Evolutionary conservation across 169 alveolate species (phyloP).

Genomic region (Eimeria falciformis): DNA sequence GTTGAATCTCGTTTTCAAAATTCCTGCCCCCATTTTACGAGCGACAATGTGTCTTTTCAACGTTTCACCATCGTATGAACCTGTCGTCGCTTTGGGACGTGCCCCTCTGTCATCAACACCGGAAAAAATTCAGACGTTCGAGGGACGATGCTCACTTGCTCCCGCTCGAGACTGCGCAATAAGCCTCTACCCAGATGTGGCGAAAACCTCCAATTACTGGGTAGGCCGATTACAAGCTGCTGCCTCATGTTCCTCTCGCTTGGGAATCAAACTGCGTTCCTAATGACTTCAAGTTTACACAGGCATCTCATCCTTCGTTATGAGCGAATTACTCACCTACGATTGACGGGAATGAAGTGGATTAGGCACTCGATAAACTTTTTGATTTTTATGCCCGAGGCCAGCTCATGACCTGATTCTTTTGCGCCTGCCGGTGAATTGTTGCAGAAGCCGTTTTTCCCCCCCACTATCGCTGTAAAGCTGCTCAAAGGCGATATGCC

Average conservation of each 20-base stretch:
- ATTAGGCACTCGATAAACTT: too few relatives aligned
- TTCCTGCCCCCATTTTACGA: constrained; percentile 56
- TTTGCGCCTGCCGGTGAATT: not conserved
- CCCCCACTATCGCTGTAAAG: constrained; percentile 41
- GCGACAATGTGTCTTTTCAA: not conserved
- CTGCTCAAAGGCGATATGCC: constrained; percentile 24
- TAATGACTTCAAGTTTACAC: too few relatives aligned
- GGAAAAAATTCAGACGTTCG: not conserved
- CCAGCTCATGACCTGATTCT: too few relatives aligned
- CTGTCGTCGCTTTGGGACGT: constrained; percentile 15
- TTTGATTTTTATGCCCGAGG: too few relatives aligned
- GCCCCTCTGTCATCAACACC: constrained; percentile 31
- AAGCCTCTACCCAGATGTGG: constrained; percentile 42
- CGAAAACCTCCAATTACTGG: too few relatives aligned
- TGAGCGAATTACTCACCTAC: too few relatives aligned
- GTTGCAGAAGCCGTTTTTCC: constrained; percentile 45
- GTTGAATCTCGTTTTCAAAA: not conserved
- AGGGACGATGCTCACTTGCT: constrained; percentile 57
- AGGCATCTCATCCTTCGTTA: too few relatives aligned
- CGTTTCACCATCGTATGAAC: not conserved
- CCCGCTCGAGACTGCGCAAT: constrained; percentile 46
- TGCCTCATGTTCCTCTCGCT: too few relatives aligned
- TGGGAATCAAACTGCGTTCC: too few relatives aligned
- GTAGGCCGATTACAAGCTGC: too few relatives aligned
- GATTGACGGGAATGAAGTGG: too few relatives aligned